Base-by-base conservation (phyloP, 192 early-diverging fungal species). In the Borealophlyctis nickersoniae region DNA sequence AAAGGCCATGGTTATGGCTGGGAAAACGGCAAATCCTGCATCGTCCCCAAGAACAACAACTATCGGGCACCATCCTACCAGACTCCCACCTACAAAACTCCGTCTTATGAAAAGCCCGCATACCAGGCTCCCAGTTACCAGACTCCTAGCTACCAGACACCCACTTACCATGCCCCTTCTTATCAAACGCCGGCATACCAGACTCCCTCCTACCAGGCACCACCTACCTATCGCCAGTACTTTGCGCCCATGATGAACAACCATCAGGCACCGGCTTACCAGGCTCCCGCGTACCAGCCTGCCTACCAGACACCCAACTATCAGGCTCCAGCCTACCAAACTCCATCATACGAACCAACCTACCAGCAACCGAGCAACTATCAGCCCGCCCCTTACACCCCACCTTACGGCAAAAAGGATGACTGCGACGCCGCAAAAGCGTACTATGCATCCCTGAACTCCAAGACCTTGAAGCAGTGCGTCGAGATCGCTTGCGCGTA, bases 381-480 rank as follows among this genome's bases (percentile, higher is more conserved):
- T 19, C 39, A 45, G 19, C 7, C 39, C 39, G 9, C 39, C 9
- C 19, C 39, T 19, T 45, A 45, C 39, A 7, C 7, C 7, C 39
- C 7, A 45, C 39, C 39, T 19, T 45, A 45, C 39, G 9, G 19
- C 7, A 53, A 53, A 7, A 4, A 7, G 14, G 11, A 7, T 24
- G 26, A 53, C 16, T 53, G 52, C 52, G 7, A 13, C 14, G 11
- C 53, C 36, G 63, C 63, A 9, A 35, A 7, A 14, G 22, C 30
- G 2, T 33, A 69, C 67, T 61, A 55, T 52, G 9, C 60, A 16
- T 5, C 49, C 33, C 60, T 60, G 33, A 7, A 36, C 52, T 69
- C 67, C 22, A 16, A 32, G 16, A 69, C 67, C 26, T 36, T 69
- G 51, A 69, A 36, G 7, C 67, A 69, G 45, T 69, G 67, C 67